phyloP scores from a whole-genome alignment of 1,284 basidiomycete genomes.

The Ceratobasidium sp. region DNA sequence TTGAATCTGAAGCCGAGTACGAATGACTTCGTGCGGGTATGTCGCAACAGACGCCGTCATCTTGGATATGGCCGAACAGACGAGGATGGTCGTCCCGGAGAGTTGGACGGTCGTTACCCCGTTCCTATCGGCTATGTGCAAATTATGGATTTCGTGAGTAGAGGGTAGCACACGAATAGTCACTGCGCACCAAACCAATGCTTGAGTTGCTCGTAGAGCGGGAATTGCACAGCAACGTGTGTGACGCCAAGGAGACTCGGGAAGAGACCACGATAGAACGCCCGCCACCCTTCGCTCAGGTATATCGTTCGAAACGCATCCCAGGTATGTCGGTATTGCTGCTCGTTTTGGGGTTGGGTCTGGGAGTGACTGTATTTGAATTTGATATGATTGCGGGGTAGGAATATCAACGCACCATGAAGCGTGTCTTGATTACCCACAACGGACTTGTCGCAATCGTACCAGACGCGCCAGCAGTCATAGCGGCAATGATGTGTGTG shows the following conservation, averaged over 20 bases:
- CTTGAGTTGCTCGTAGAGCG: conserved; percentile 92
- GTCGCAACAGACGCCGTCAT: conserved; percentile 93
- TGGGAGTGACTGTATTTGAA: conserved; percentile 49
- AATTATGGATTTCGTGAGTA: conserved; percentile 22
- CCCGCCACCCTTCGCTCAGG: conserved; percentile 77
- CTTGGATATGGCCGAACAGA: conserved; percentile 87
- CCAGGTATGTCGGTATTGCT: conserved; percentile 82
- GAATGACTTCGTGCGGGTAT: conserved; percentile 94
- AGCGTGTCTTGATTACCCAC: conserved; percentile 97
- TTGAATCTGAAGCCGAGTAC: conserved; percentile 87
- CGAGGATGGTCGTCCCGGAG: conserved; percentile 72
- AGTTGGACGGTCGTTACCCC: conserved; percentile 53
- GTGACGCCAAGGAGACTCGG: conserved; percentile 88
- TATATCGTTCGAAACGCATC: conserved; percentile 89
- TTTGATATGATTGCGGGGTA: neutral
- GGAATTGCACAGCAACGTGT: conserved; percentile 95
- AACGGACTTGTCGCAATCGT: conserved; percentile 91
- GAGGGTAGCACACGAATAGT: neutral
- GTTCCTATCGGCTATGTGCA: conserved; percentile 40
- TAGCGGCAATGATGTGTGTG: conserved; percentile 88
- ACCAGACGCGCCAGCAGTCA: conserved; percentile 88
- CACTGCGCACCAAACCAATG: conserved; percentile 72
- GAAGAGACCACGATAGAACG: conserved; percentile 90
- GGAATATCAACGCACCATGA: conserved; percentile 74
- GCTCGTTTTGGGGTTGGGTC: conserved; percentile 78